Percentiles rank a stretch among this genome's conserved stretches.
Evolutionary conservation across 371 early-diverging fungal genomes (phyloP).

Genomic region (Rhizopus delemar): DNA sequence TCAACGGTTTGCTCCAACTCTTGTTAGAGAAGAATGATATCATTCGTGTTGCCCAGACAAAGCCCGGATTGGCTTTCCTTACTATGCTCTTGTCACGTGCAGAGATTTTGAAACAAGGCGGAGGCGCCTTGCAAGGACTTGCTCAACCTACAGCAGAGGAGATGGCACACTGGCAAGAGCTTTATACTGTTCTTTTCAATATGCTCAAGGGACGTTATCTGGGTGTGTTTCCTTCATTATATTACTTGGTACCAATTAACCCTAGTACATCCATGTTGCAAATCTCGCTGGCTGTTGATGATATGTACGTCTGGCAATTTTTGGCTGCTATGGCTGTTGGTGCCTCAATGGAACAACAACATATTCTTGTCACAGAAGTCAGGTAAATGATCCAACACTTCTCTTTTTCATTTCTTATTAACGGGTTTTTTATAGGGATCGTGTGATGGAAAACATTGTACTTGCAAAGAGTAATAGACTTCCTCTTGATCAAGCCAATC

Average conservation of each 20-base stretch:
- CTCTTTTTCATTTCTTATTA: not conserved
- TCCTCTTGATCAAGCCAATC: conserved; percentile 62
- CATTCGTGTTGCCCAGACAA: conserved; percentile 78
- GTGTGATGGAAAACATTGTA: conserved; percentile 81
- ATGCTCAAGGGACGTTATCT: conserved; percentile 77
- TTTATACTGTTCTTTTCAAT: conserved; percentile 77
- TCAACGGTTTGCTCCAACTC: conserved; percentile 75
- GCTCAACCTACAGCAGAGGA: conserved; percentile 65
- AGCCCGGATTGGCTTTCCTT: conserved; percentile 85
- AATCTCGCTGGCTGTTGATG: conserved; percentile 61
- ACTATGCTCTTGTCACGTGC: conserved; percentile 90
- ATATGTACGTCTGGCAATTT: conserved; percentile 97
- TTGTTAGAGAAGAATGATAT: conserved; percentile 88
- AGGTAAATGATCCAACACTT: conserved; percentile 37
- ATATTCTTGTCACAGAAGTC: conserved; percentile 87
- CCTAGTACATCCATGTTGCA: conserved; percentile 49
- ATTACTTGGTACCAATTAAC: conserved; percentile 48
- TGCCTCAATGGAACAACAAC: conserved; percentile 92
- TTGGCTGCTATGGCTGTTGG: conserved; percentile 93
- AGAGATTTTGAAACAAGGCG: conserved; percentile 83
- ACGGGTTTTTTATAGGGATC: conserved; percentile 53
- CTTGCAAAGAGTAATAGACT: conserved; percentile 65
- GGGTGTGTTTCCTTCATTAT: conserved; percentile 70
- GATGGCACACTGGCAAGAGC: conserved; percentile 68
- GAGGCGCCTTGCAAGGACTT: conserved; percentile 58